These are phyloP conservation scores for Metschnikowia aberdeeniae DNA, from an alignment of 805 yeast species.

Conservation along the genomic window DNA sequence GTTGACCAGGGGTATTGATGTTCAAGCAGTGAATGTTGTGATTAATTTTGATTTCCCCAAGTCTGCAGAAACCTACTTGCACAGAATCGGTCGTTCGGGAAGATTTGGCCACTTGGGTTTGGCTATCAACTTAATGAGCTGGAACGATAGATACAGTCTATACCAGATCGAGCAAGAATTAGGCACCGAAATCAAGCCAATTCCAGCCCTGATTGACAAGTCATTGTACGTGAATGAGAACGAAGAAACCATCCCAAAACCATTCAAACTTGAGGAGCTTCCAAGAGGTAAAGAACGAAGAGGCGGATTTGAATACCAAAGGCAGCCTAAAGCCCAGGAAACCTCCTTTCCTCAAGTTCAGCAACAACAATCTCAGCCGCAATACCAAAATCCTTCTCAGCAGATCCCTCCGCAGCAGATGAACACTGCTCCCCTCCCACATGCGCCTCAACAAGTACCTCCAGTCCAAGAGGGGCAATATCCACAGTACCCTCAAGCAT, in stretches of 20 bases:
- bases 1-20: slow-evolving; percentile 97
- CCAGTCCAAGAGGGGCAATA: slow-evolving; percentile 10
- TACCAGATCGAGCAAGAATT: slow-evolving; percentile 95
- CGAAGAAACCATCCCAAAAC: slow-evolving; percentile 73
- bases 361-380: slow-evolving; percentile 2
- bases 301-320: slow-evolving; percentile 37
- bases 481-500: slow-evolving; percentile 15
- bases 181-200: slow-evolving; percentile 95
- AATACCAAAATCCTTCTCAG: slow-evolving; percentile 4
- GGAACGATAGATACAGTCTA: slow-evolving; percentile 92
- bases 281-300: slow-evolving; percentile 41
- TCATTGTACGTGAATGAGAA: slow-evolving; percentile 83
- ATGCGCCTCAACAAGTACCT: slow-evolving; percentile 6
- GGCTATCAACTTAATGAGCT: slow-evolving; percentile 92
- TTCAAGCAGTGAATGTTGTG: slow-evolving; percentile 97
- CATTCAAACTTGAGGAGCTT: slow-evolving; percentile 70
- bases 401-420: slow-evolving; percentile 12
- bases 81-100: slow-evolving; percentile 98
- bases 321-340: slow-evolving; percentile 31
- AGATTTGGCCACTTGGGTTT: slow-evolving; percentile 98
- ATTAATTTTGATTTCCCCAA: slow-evolving; percentile 98
- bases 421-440: slow-evolving; percentile 3
- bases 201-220: slow-evolving; percentile 90
- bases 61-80: slow-evolving; percentile 94
- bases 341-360: slow-evolving; percentile 1